These are phyloP conservation scores for Castanospermum australe DNA, from an alignment of 306 rosid genomes.

Conservation along the genomic window DNA sequence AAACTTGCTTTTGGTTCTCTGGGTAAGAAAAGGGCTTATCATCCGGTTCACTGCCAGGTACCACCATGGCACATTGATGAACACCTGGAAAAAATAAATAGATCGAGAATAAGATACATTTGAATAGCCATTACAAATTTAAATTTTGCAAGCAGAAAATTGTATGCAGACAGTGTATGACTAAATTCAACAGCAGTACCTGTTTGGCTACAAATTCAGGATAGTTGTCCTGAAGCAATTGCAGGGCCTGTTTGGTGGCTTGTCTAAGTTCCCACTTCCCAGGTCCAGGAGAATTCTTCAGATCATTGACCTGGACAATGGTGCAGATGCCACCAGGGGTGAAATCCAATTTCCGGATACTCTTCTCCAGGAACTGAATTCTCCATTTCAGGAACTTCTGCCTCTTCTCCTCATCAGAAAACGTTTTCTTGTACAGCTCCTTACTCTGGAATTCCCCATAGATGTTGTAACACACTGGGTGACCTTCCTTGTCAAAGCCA, in stretches of 20 bases:
- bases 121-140: background rate
- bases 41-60: slow-evolving; percentile 66
- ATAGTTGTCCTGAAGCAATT: slow-evolving; percentile 67
- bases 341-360: slow-evolving; percentile 64
- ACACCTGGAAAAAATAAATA: slow-evolving; percentile 39
- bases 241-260: slow-evolving; percentile 71
- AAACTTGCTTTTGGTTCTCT: slow-evolving; percentile 73
- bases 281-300: slow-evolving; percentile 67
- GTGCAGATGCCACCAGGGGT: slow-evolving; percentile 60
- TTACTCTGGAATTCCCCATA: slow-evolving; percentile 63
- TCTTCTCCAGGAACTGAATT: slow-evolving; percentile 63
- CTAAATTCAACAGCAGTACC: slow-evolving; percentile 27
- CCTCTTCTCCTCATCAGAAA: slow-evolving; percentile 67
- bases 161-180: background rate
- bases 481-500: slow-evolving; percentile 63
- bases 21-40: slow-evolving; percentile 75
- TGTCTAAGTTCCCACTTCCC: slow-evolving; percentile 72
- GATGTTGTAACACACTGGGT: slow-evolving; percentile 72
- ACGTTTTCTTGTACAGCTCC: slow-evolving; percentile 56
- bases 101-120: background rate
- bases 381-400: slow-evolving; percentile 57
- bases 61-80: slow-evolving; percentile 89
- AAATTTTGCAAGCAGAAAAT: background rate
- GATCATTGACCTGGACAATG: slow-evolving; percentile 69
- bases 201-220: slow-evolving; percentile 84